Evolutionary conservation across 2,329 filamentous ascomycete genomes (phyloP).

Genomic region (Stagonosporopsis rhizophila): DNA sequence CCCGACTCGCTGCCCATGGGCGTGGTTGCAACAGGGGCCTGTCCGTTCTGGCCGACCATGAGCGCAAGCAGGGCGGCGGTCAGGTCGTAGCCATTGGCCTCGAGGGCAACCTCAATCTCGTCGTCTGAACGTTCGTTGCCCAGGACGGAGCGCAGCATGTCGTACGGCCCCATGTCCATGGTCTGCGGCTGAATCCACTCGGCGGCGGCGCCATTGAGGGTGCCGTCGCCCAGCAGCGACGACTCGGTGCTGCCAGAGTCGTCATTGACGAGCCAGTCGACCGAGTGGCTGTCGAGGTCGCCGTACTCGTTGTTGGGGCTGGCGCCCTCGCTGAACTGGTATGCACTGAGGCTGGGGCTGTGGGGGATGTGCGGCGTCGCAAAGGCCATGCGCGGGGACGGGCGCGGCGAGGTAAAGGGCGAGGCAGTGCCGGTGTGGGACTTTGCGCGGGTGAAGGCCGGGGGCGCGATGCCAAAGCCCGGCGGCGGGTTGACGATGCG

Average conservation of each 20-base stretch:
- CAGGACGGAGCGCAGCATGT: constrained; percentile 94
- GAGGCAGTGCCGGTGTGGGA: constrained; percentile 72
- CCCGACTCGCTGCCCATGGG: constrained; percentile 62
- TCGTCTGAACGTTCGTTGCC: constrained; percentile 89
- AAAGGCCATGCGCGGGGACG: constrained; percentile 88
- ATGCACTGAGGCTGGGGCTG: constrained; percentile 91
- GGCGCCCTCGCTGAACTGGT: constrained; percentile 82
- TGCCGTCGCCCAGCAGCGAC: constrained; percentile 71
- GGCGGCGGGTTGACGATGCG: constrained; percentile 81
- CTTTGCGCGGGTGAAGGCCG: constrained; percentile 77
- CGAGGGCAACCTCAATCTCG: constrained; percentile 90
- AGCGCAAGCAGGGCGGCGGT: constrained; percentile 89
- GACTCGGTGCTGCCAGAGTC: constrained; percentile 84
- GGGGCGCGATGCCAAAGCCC: constrained; percentile 75
- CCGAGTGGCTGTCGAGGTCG: constrained; percentile 90
- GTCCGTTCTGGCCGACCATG: constrained; percentile 73
- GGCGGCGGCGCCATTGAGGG: constrained; percentile 78
- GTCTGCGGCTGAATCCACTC: constrained; percentile 75
- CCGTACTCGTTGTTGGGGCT: constrained; percentile 85
- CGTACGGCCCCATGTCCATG: constrained; percentile 95
- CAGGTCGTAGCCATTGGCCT: constrained; percentile 88
- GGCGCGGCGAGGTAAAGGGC: constrained; percentile 91
- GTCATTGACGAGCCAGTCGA: constrained; percentile 93
- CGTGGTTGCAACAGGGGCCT: constrained; percentile 55
- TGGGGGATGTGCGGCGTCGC: constrained; percentile 91